These are phyloP conservation scores for Silene vulgaris DNA, from an alignment of 179 eudicot species.

Conservation along the genomic window DNA sequence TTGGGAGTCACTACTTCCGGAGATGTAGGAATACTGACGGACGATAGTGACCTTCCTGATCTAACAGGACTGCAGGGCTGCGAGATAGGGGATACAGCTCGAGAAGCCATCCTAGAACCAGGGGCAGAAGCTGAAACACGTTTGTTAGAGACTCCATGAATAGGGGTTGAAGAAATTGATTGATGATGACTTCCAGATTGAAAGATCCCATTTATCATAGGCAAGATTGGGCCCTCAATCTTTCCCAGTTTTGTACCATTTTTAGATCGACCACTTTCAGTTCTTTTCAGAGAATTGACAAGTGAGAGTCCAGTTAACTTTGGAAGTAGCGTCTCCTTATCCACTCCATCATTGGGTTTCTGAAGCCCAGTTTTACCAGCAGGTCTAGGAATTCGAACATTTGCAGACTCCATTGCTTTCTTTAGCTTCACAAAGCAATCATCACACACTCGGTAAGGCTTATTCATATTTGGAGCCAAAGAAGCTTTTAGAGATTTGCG, in stretches of 20 bases:
- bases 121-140: slow-evolving; percentile 60
- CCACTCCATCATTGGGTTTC: slow-evolving; percentile 44
- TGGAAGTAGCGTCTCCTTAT: slow-evolving; percentile 41
- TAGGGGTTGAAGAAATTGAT: slow-evolving; percentile 27
- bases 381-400: slow-evolving; percentile 44
- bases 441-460: slow-evolving; percentile 93
- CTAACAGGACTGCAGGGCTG: slow-evolving; percentile 39
- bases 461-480: slow-evolving; percentile 72
- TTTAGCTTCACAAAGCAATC: slow-evolving; percentile 74
- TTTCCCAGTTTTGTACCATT: slow-evolving; percentile 31
- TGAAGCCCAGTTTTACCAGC: slow-evolving; percentile 34
- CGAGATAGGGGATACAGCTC: slow-evolving; percentile 66
- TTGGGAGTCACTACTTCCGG: slow-evolving; percentile 38
- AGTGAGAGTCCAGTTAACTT: slow-evolving; percentile 45
- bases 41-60: slow-evolving; percentile 30
- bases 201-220: slow-evolving; percentile 34
- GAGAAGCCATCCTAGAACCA: slow-evolving; percentile 57
- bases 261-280: slow-evolving; percentile 43
- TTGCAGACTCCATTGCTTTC: slow-evolving; percentile 47
- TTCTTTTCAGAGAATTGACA: slow-evolving; percentile 44
- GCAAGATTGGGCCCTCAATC: slow-evolving; percentile 33
- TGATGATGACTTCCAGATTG: slow-evolving; percentile 38
- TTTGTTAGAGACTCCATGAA: not conserved
- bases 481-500: slow-evolving; percentile 77
- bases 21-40: slow-evolving; percentile 31